Conservation (phyloP, 2,329 filamentous ascomycete genomes). For the Malbranchea cinnamomea region DNA sequence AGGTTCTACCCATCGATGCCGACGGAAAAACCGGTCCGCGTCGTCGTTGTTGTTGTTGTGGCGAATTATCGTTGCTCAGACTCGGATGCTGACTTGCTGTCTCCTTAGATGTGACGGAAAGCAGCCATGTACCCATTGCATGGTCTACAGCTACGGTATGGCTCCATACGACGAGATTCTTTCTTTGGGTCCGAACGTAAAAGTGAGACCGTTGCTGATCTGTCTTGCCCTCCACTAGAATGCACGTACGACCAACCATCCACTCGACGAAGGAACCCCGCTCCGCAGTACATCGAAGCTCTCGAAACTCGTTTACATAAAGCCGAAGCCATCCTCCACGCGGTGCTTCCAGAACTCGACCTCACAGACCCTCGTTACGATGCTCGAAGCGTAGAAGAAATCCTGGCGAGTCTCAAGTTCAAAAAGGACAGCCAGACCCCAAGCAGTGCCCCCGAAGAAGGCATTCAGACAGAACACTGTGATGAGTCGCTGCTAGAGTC, state of each 20-base stretch:
- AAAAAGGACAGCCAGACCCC: conserved; percentile 13
- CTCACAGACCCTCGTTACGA: conserved; percentile 75
- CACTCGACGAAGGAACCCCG: conserved; percentile 76
- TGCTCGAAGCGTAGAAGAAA: conserved; percentile 49
- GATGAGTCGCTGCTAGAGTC: conserved; percentile 68
- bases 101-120: conserved; percentile 74
- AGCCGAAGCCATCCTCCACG: conserved; percentile 63
- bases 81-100: too few relatives aligned
- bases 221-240: conserved; percentile 37
- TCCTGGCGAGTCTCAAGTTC: conserved; percentile 32
- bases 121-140: conserved; percentile 87
- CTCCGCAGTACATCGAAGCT: conserved; percentile 84
- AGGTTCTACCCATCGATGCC: too few relatives aligned
- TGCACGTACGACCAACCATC: conserved; percentile 94
- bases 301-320: conserved; percentile 70
- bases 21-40: too few relatives aligned
- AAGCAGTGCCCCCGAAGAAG: conserved; percentile 12
- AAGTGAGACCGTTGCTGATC: background rate
- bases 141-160: conserved; percentile 94
- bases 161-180: conserved; percentile 4
- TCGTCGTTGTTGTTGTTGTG: too few relatives aligned
- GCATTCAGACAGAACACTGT: conserved; percentile 24
- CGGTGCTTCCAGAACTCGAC: conserved; percentile 70
- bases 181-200: too few relatives aligned
- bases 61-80: too few relatives aligned